Conservation (phyloP, 257 asterid species). For the Parsonsia alboflavescens region DNA sequence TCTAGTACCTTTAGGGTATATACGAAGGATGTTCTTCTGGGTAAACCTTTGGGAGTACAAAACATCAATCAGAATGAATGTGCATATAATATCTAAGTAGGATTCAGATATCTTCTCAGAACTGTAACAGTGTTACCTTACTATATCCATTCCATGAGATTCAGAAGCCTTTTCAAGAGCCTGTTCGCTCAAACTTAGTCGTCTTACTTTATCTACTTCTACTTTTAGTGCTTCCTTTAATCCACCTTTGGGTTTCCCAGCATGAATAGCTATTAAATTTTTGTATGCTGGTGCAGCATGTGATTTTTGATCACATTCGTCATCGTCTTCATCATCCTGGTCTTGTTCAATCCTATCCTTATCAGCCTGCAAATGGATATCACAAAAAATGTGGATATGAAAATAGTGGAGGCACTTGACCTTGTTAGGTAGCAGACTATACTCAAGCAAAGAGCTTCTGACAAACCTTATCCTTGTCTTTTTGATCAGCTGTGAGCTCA, state of each 20-base stretch:
- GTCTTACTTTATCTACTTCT: conserved; percentile 71
- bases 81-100: background rate
- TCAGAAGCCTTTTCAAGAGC: conserved; percentile 71
- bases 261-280: conserved; percentile 79
- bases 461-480: conserved; percentile 45
- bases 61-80: conserved; percentile 16
- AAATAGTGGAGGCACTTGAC: background rate
- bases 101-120: background rate
- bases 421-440: background rate
- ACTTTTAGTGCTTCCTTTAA: conserved; percentile 60
- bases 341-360: conserved; percentile 24
- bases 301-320: conserved; percentile 37
- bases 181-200: conserved; percentile 94
- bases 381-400: background rate
- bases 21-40: conserved; percentile 66
- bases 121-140: conserved; percentile 45
- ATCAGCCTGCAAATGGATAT: conserved; percentile 26
- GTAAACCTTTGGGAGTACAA: conserved; percentile 51
- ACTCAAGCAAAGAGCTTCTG: conserved; percentile 5
- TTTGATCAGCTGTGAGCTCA: conserved; percentile 41
- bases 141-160: conserved; percentile 55
- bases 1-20: conserved; percentile 82
- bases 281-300: conserved; percentile 48
- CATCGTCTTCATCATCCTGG: conserved; percentile 38
- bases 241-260: conserved; percentile 85